Percentiles rank a stretch among this genome's conserved stretches.
Evolutionary conservation across 345 rosid genomes (phyloP).

Genomic region (Rhizophora apiculata): DNA sequence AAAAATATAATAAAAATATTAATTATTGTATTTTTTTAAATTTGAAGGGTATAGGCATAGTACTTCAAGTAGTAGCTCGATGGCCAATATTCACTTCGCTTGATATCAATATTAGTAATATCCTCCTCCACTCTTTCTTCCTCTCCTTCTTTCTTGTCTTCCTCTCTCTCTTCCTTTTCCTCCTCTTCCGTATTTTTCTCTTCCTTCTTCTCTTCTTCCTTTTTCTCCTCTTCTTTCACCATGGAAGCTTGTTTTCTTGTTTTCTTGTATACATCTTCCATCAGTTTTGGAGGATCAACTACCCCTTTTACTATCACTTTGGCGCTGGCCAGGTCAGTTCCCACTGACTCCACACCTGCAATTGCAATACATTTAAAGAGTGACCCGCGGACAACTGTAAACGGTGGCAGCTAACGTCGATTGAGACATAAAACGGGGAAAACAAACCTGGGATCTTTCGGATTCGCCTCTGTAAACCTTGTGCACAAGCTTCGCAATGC

Average conservation of each 20-base stretch:
- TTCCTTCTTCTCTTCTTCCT: too few species aligned
- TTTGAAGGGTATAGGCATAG: conserved; percentile 36
- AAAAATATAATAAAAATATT: too few species aligned
- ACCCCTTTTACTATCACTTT: conserved; percentile 52
- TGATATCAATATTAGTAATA: conserved; percentile 32
- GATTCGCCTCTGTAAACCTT: conserved; percentile 42
- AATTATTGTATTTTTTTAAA: too few species aligned
- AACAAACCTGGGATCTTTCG: conserved; percentile 46
- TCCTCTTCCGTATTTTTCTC: conserved; percentile 38
- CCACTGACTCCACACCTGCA: conserved; percentile 62
- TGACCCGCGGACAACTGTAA: too few species aligned
- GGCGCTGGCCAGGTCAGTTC: conserved; percentile 42
- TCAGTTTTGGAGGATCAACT: conserved; percentile 51
- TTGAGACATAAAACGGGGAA: neutral
- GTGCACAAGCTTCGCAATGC: conserved; percentile 82
- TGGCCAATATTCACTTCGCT: conserved; percentile 46
- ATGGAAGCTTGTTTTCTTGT: conserved; percentile 55
- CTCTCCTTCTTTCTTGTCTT: conserved; percentile 14
- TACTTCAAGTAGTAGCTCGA: conserved; percentile 32
- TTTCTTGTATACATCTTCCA: conserved; percentile 42
- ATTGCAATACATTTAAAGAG: neutral
- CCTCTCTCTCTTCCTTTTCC: conserved; percentile 20
- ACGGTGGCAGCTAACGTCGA: neutral
- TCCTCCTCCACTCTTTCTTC: conserved; percentile 27
- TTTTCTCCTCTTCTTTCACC: conserved; percentile 46